These are phyloP conservation scores for Fusarium incarnatum DNA, from an alignment of 2,329 filamentous ascomycete species.

Conservation along the genomic window DNA sequence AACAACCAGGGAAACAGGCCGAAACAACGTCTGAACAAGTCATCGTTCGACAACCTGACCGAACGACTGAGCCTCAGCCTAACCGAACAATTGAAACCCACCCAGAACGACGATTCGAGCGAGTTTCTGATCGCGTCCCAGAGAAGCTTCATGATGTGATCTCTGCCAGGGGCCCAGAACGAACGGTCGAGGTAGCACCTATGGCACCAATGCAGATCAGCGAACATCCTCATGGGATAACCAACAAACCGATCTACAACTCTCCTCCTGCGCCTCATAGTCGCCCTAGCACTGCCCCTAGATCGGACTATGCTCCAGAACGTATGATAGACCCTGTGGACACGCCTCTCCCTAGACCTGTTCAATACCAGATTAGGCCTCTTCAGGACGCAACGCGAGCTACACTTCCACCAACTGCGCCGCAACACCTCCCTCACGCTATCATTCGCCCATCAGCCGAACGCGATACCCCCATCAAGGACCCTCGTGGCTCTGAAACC, in stretches of 20 bases:
- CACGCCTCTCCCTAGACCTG: constrained; percentile 12
- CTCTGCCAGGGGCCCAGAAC: constrained; percentile 9
- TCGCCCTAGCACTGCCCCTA: constrained; percentile 17
- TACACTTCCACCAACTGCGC: constrained; percentile 27
- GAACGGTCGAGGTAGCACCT: constrained; percentile 13
- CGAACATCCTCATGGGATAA: constrained; percentile 11
- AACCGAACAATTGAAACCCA: background rate
- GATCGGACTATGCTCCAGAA: constrained; percentile 32
- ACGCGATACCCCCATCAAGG: constrained; percentile 32
- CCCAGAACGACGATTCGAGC: constrained; percentile 8
- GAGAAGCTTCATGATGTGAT: constrained; percentile 15
- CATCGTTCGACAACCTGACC: background rate
- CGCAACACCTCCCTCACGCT: constrained; percentile 27
- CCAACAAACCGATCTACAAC: constrained; percentile 5
- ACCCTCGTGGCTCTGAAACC: constrained; percentile 21
- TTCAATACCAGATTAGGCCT: constrained; percentile 20
- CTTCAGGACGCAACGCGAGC: constrained; percentile 20
- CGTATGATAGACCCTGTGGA: constrained; percentile 34
- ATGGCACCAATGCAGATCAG: constrained; percentile 9
- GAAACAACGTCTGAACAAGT: constrained; percentile 1
- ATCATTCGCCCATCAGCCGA: constrained; percentile 40
- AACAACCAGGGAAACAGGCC: constrained; percentile 1
- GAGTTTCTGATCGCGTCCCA: background rate
- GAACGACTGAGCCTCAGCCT: background rate
- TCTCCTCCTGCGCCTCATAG: background rate